These are phyloP conservation scores for Tolypocladium tundrense DNA, from an alignment of 2,329 filamentous ascomycete species.

Conservation along the genomic window DNA sequence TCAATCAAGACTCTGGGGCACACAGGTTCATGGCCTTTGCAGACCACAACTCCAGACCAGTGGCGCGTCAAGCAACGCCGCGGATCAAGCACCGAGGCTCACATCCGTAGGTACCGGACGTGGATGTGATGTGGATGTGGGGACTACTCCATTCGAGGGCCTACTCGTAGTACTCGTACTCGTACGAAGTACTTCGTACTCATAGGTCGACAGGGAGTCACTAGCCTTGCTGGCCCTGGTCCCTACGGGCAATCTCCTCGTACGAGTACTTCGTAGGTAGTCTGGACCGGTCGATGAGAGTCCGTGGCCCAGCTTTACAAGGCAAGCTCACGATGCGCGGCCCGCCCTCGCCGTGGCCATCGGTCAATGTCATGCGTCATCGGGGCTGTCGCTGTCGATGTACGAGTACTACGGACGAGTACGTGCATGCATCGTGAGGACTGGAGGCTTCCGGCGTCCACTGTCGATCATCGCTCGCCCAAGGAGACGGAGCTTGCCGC, in stretches of 20 bases:
- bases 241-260: neutral
- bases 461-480: neutral
- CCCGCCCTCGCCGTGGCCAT: too few relatives aligned
- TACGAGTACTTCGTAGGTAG: neutral
- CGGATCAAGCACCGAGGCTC: neutral
- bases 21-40: neutral
- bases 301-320: too few relatives aligned
- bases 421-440: neutral
- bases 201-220: neutral
- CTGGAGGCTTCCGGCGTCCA: neutral
- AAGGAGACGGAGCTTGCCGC: neutral
- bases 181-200: too few relatives aligned
- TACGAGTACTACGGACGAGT: neutral
- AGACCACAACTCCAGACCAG: neutral
- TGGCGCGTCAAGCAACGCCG: neutral
- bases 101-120: neutral
- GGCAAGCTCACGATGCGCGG: too few relatives aligned
- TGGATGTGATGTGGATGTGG: neutral
- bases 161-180: too few relatives aligned
- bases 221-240: too few relatives aligned
- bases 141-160: too few relatives aligned
- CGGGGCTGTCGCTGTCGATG: neutral
- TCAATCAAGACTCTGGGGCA: too few relatives aligned
- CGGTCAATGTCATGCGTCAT: neutral
- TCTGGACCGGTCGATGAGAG: neutral